Percentiles rank a stretch among this genome's conserved stretches.
Evolutionary conservation across 2,329 filamentous ascomycete species (phyloP).

Genomic region (Pseudofabraea citricarpa): DNA sequence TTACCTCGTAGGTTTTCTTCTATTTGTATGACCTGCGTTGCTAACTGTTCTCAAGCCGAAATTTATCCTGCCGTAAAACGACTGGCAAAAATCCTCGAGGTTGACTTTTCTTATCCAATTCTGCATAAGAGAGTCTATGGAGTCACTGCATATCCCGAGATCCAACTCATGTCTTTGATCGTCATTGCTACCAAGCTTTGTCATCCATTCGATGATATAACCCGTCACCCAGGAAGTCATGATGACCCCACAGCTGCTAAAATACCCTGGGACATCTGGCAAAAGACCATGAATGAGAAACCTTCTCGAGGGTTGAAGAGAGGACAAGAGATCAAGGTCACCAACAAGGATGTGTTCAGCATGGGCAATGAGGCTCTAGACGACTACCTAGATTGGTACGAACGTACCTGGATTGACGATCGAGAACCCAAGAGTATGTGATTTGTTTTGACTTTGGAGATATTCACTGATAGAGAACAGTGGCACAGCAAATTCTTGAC

Average conservation of each 20-base stretch:
- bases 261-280: constrained; percentile 74
- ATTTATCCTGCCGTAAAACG: constrained; percentile 54
- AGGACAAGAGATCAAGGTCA: constrained; percentile 47
- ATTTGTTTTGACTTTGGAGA: background rate
- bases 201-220: constrained; percentile 64
- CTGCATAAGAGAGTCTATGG: constrained; percentile 35
- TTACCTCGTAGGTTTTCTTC: constrained; percentile 58
- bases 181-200: constrained; percentile 74
- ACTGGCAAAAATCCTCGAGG: constrained; percentile 35
- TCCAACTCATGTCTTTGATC: constrained; percentile 65
- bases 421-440: constrained; percentile 32
- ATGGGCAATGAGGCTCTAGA: constrained; percentile 62
- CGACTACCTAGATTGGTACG: constrained; percentile 76
- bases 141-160: constrained; percentile 64
- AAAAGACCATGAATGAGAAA: constrained; percentile 36
- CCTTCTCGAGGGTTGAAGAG: constrained; percentile 26
- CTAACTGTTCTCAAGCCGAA: constrained; percentile 48
- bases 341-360: constrained; percentile 55
- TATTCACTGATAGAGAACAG: constrained; percentile 14
- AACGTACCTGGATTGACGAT: constrained; percentile 56
- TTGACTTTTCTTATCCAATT: constrained; percentile 55
- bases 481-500: constrained; percentile 27
- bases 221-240: constrained; percentile 42
- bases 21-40: background rate
- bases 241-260: constrained; percentile 53